Evolutionary conservation across 306 rosid species (phyloP).

Genomic region (Ochetophila trinervis): DNA sequence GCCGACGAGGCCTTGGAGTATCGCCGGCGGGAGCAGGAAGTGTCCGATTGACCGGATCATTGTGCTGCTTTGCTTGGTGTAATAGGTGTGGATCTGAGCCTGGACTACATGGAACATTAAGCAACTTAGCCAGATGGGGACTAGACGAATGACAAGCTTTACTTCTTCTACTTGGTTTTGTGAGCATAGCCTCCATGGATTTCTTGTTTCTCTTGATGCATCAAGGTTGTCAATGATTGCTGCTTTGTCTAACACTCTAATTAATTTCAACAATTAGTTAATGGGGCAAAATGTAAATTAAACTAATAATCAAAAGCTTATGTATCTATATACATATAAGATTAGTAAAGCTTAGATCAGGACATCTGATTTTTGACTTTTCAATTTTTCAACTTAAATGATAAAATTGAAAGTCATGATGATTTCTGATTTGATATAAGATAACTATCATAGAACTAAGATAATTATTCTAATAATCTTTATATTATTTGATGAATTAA

Average conservation of each 20-base stretch:
- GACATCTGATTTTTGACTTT: too few relatives aligned
- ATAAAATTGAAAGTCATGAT: too few relatives aligned
- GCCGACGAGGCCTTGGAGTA: conserved; percentile 58
- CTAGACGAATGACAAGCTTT: conserved; percentile 54
- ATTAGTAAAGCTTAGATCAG: too few relatives aligned
- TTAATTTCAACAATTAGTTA: not conserved
- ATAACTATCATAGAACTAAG: too few relatives aligned
- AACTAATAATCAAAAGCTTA: not conserved
- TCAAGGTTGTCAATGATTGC: conserved; percentile 49
- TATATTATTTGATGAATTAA: too few relatives aligned
- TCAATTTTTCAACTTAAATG: too few relatives aligned
- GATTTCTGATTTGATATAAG: too few relatives aligned
- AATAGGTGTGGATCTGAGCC: conserved; percentile 55
- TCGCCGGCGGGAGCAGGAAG: conserved; percentile 59
- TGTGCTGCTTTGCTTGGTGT: conserved; percentile 64
- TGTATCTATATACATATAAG: too few relatives aligned
- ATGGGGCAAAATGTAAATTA: not conserved
- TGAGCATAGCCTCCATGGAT: conserved; percentile 79
- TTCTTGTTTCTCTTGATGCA: conserved; percentile 35
- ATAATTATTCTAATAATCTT: too few relatives aligned
- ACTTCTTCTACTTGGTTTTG: conserved; percentile 73
- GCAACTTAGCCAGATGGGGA: conserved; percentile 73
- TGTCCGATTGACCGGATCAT: conserved; percentile 49
- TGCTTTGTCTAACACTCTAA: conserved; percentile 66
- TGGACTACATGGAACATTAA: conserved; percentile 58